Evolutionary conservation across 768 basidiomycete genomes (phyloP), one percentile per base, ranked within the genome.

Genomic region (Zangia roseola): DNA sequence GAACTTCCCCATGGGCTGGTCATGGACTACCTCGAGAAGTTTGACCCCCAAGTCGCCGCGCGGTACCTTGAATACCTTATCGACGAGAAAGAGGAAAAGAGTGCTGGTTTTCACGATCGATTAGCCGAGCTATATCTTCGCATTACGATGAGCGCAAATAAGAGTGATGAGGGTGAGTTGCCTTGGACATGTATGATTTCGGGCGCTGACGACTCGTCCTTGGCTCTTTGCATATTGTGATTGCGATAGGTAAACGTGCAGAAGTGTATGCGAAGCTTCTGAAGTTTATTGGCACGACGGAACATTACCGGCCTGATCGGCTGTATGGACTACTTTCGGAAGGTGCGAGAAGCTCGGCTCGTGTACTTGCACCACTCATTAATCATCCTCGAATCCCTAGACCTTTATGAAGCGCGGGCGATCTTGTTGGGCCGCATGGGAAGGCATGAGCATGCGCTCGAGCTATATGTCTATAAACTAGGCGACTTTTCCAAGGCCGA

Each of bases 371-470:
- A 5, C n/a, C 16, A 24, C 25, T 36, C 9, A 34, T 16, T 31
- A 16, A 13, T n/a, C 1, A 36, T n/a, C 1, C 6, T 42, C 37
- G 12, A 42, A 26, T 7, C 28, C 6, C 6, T 57, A 94, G 93
- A 92, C 58, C 74, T 97, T 33, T 92, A 81, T 50, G 93, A 98
- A 67, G 93, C 91, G 14, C 84, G 93, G 35, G 97, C 97, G 0
- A 84, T 97, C 50, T 77, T 99, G 7, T 73, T 97, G 10, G 97
- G 97, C 10, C 79, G 88, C 38, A 76, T 97, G 52, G 92, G 89
- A 2, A 83, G 91, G 45, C 95, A 98, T 53, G 92, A 97, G 53
- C 91, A 86, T 52, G 94, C 95, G 1, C 79, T 98, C n/a, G 91
- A 94, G 61, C 79, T 95, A 13, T 99, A 98, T 64, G 93, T 94